Percentiles rank a stretch among this genome's conserved stretches.
These are phyloP conservation scores for Coprinellus aureogranulatus DNA, from an alignment of 768 basidiomycete genomes.

Conservation along the genomic window DNA sequence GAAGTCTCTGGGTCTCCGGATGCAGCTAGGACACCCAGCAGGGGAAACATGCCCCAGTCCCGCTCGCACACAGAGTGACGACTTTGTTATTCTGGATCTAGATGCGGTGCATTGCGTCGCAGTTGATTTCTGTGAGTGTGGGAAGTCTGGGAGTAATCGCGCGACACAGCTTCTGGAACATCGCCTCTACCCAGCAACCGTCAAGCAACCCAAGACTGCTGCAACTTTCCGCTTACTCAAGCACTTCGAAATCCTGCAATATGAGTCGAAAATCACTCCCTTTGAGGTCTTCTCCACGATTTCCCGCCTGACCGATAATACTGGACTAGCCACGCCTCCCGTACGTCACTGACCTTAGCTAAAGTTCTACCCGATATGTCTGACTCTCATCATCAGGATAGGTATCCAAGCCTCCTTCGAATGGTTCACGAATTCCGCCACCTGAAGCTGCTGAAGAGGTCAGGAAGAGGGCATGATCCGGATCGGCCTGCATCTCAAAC, in stretches of 20 bases:
- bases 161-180: constrained; percentile 29
- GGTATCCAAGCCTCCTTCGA: constrained; percentile 18
- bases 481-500: constrained; percentile 9
- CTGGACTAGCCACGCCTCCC: constrained; percentile 13
- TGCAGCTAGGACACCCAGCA: not conserved
- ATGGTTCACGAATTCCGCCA: constrained; percentile 19
- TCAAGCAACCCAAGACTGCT: constrained; percentile 20
- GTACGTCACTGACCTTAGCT: constrained; percentile 7
- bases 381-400: constrained; percentile 10
- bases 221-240: constrained; percentile 25
- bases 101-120: constrained; percentile 27
- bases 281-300: constrained; percentile 27
- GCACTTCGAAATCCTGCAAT: constrained; percentile 24
- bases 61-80: constrained; percentile 2
- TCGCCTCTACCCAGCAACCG: constrained; percentile 23
- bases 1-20: not conserved
- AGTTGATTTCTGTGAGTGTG: constrained; percentile 32
- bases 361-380: not conserved
- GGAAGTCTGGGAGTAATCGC: constrained; percentile 1
- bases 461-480: constrained; percentile 16
- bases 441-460: constrained; percentile 16
- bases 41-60: constrained; percentile 16
- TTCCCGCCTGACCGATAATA: constrained; percentile 22
- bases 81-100: constrained; percentile 25
- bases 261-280: constrained; percentile 24